Evolutionary conservation across 768 basidiomycete genomes (phyloP), one percentile per base, ranked within the genome.

Genomic region (Xerocomus potaroensis): DNA sequence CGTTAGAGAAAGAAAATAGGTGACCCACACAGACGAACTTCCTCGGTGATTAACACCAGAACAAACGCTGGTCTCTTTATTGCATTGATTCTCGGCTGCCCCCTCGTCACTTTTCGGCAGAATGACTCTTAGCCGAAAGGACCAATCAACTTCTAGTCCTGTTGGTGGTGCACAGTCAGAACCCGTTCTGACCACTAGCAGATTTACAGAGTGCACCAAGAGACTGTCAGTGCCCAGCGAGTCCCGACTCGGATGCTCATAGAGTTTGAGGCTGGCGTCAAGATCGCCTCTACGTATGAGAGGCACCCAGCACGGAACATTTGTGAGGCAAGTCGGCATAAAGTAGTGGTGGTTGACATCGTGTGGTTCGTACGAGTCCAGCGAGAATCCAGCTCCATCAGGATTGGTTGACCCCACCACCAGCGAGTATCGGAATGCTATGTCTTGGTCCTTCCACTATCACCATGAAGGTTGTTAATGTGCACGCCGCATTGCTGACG

Each of bases 331-430:
- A 47, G 23, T 24, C 26, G 35, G 29, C n/a, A 22, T 18, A 24
- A 15, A n/a, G n/a, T n/a, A n/a, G n/a, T n/a, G n/a, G n/a, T n/a
- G n/a, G n/a, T n/a, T n/a, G n/a, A n/a, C n/a, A n/a, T n/a, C n/a
- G n/a, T n/a, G n/a, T 16, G 6, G 47, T n/a, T 57, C 54, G 48
- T 57, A 54, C 51, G 58, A 59, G 47, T 27, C 24, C n/a, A 45
- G 40, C 31, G 19, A 3, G 41, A 18, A 39, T 18, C 19, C 15
- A 33, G 12, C 26, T 27, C 12, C 27, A 35, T 16, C 15, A 15
- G 34, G 16, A 55, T 47, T 43, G 49, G 45, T 12, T 16, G 30
- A 10, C 14, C 31, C 16, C 27, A n/a, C 22, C 35, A 12, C 5
- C n/a, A n/a, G 4, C 32, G 27, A 27, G 27, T 27, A 11, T 19